Evolutionary conservation across 225 moss, liverwort and hornwort genomes (phyloP).

Genomic region (Pseudisothecium myosuroides): DNA sequence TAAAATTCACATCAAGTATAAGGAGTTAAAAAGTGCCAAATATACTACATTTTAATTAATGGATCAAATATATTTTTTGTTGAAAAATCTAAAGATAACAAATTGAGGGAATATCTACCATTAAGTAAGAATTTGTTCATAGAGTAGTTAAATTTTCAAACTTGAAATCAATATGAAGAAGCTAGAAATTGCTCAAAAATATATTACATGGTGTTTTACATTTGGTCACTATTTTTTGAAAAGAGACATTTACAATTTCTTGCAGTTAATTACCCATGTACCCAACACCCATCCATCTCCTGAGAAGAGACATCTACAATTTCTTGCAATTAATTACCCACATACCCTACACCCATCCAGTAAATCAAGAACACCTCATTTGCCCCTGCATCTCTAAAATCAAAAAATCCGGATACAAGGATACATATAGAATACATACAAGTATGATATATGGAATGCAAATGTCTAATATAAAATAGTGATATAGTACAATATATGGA

Average conservation of each 20-base stretch:
- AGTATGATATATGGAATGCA: background rate
- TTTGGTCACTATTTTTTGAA: background rate
- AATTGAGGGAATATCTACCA: background rate
- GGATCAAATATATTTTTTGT: background rate
- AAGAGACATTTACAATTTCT: background rate
- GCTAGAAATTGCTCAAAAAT: background rate
- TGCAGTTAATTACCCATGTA: no score
- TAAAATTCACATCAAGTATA: background rate
- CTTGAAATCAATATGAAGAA: background rate
- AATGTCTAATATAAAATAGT: background rate
- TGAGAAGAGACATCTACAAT: background rate
- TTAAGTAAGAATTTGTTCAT: no score
- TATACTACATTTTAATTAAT: background rate
- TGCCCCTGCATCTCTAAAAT: rapidly evolving
- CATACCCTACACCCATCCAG: no score
- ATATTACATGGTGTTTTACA: background rate
- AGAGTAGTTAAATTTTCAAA: no score
- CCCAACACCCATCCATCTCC: no score
- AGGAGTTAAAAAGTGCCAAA: background rate
- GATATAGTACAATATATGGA: background rate
- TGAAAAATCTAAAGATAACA: background rate
- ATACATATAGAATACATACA: background rate
- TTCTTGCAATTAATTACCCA: background rate
- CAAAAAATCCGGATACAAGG: no score
- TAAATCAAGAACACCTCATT: background rate